These are phyloP conservation scores for Porogramme epimiltina DNA, from an alignment of 1,284 basidiomycete species.

Conservation along the genomic window DNA sequence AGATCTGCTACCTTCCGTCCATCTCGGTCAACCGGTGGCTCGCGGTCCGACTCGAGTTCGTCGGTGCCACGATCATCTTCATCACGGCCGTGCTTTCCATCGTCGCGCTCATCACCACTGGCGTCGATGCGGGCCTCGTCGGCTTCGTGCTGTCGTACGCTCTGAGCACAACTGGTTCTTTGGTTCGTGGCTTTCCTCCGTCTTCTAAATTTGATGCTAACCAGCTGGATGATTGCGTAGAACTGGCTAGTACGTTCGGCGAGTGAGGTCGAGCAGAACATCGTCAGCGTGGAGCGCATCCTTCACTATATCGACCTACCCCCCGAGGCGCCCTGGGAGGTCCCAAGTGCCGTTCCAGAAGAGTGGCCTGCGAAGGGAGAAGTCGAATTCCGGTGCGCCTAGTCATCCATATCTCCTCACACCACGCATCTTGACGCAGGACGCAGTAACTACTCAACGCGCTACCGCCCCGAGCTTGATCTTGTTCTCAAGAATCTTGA, in stretches of 20 bases:
- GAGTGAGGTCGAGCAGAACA: slow-evolving; percentile 92
- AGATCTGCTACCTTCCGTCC: slow-evolving; percentile 77
- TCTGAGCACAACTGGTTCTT: slow-evolving; percentile 74
- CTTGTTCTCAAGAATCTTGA: slow-evolving; percentile 77
- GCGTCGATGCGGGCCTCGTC: slow-evolving; percentile 87
- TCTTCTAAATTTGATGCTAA: too few species aligned
- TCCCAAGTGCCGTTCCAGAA: slow-evolving; percentile 63
- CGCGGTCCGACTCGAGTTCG: slow-evolving; percentile 78
- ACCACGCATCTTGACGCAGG: background rate
- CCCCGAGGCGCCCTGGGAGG: slow-evolving; percentile 77
- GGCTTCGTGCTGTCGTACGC: slow-evolving; percentile 91
- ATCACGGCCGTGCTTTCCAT: slow-evolving; percentile 74
- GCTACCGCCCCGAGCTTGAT: slow-evolving; percentile 83
- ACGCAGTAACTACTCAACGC: slow-evolving; percentile 71
- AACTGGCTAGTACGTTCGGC: slow-evolving; percentile 92
- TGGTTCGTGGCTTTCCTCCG: slow-evolving; percentile 44
- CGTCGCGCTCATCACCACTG: slow-evolving; percentile 66
- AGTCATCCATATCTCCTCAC: too few species aligned
- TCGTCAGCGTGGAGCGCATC: slow-evolving; percentile 86
- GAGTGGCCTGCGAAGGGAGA: slow-evolving; percentile 80
- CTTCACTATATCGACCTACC: slow-evolving; percentile 75
- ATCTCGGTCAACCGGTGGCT: slow-evolving; percentile 83
- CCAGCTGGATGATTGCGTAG: slow-evolving; percentile 35
- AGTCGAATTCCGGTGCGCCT: slow-evolving; percentile 75
- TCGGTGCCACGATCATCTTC: slow-evolving; percentile 84